A percentile compares a stretch with the other conserved stretches of the same genome.
Conservation (phyloP, 768 basidiomycete genomes). For the Tremella mesenterica region DNA sequence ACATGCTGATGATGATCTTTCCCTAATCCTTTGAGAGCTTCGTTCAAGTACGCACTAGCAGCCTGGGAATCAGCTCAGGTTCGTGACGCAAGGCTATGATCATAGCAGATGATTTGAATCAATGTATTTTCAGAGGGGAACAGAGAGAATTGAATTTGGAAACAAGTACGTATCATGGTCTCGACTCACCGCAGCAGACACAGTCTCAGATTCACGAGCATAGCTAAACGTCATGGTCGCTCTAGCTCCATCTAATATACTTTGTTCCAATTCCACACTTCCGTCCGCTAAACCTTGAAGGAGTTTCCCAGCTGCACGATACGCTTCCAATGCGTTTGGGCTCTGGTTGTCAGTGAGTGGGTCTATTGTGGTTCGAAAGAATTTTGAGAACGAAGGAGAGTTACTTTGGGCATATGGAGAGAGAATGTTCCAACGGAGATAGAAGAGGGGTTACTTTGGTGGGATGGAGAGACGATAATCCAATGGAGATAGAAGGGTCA, state of each 20-base stretch:
- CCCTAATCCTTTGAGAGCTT: conserved; percentile 76
- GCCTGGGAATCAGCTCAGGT: conserved; percentile 51
- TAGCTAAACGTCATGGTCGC: conserved; percentile 81
- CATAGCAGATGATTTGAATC: too few species aligned
- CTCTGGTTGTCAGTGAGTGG: conserved; percentile 14
- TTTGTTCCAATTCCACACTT: conserved; percentile 68
- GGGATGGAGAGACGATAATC: too few species aligned
- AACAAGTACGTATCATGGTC: neutral
- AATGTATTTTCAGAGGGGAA: too few species aligned
- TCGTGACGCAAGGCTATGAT: too few species aligned
- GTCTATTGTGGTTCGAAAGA: too few species aligned
- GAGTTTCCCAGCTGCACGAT: conserved; percentile 67
- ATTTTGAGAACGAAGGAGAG: too few species aligned
- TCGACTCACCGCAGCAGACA: conserved; percentile 76
- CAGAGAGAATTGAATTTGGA: too few species aligned
- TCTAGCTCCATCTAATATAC: conserved; percentile 80
- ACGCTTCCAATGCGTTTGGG: conserved; percentile 55
- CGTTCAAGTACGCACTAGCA: conserved; percentile 72
- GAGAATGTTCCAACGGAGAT: too few species aligned
- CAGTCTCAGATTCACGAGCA: conserved; percentile 70
- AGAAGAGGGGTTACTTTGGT: too few species aligned
- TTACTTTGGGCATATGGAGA: too few species aligned
- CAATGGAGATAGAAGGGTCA: neutral
- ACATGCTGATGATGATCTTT: conserved; percentile 65
- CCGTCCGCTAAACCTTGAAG: conserved; percentile 72